Base-by-base conservation (phyloP, 805 yeast species). In the Pichia insulana region DNA sequence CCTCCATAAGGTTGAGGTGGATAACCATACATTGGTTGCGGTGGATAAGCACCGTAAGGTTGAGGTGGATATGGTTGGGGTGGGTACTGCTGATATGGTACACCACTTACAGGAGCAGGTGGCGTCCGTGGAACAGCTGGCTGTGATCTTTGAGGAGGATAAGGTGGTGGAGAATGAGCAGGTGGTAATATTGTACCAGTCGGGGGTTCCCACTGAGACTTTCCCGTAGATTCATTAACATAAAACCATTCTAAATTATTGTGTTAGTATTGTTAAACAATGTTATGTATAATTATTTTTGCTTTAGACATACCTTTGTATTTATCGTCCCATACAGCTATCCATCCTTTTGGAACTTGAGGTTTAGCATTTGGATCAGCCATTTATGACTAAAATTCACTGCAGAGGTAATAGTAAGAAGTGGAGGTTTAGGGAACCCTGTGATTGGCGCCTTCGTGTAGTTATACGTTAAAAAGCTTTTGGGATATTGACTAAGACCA, bases 131-230 rank as follows among this genome's bases (percentile, higher is more conserved):
- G 4, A 13, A 7, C 3, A 20, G 36, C 16, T 16, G 20, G 37
- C 19, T 34, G 30, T n/a, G 39, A 15, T 10, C 33, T 43, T 19
- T 40, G 36, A 31, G 36, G 46, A 9, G 51, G 33, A 36, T 55
- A 53, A n/a, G 57, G 50, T 13, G 80, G 79, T 2, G 69, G 67
- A 3, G 54, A 60, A 8, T 52, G 62, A 4, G 45, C 53, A 7
- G 50, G 38, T 9, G 64, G 60, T 57, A 73, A 72, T 2, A 51
- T 57, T 0, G 85, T 75, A 1, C 82, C 82, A 10, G 47, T 45
- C 13, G 96, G 97, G 12, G 79, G 76, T 41, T 85, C 95, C 97
- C 97, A 90, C 61, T 88, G 96, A 0, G 96, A 85, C 50, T 76
- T 67, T 46, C 83, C 81, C 12, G 85, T 74, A 13, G 69, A 55